Base-by-base conservation (phyloP, 257 asterid genomes). In the Solanum phureja region DNA sequence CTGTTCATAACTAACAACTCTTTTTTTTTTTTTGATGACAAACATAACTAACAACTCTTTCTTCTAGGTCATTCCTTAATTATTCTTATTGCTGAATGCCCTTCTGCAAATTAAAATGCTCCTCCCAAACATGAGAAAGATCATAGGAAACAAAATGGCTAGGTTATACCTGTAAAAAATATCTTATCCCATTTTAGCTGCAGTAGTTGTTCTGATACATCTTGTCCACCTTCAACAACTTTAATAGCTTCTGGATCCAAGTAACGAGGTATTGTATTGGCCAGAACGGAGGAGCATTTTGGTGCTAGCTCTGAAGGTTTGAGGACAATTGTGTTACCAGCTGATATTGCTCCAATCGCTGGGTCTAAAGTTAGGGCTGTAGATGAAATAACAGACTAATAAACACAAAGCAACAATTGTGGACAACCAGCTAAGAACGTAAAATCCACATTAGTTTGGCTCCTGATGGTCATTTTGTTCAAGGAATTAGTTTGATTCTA, bases 261-360 rank as follows among this genome's bases (percentile, higher is more conserved):
- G 91, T 96, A 96, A 75, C 58, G 92, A 33, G 99, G 98, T 86
- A 95, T 86, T 31, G 83, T 89, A 74, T 88, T 87, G 86, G 84
- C 90, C 56, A 96, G 95, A 74, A 96, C 87, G 76, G 98, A 93
- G 23, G 98, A 95, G 90, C 98, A 94, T 40, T 92, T 91, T 31
- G 99, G 96, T 88, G 99, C 93, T 18, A 94, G 90, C 88, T 96
- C 99, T 1, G 99, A 95, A 89, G 96, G 98, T 91, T 96, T 96
- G 87, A 96, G 0, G 66, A 94, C 92, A 11, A 85, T 94, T 0
- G 98, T 88, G 91, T 96, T 96, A 88, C 99, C 99, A 40, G 99
- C 98, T 12, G 99, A 92, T 90, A 96, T 91, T 88, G 98, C 99
- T 88, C 99, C 99, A 24, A 96, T 90, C 73, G 92, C 84, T 40